A percentile compares a stretch with the other conserved stretches of the same genome.
These are phyloP conservation scores for Tylopilus vinaceipallidus DNA, from an alignment of 768 basidiomycete genomes.

Conservation along the genomic window DNA sequence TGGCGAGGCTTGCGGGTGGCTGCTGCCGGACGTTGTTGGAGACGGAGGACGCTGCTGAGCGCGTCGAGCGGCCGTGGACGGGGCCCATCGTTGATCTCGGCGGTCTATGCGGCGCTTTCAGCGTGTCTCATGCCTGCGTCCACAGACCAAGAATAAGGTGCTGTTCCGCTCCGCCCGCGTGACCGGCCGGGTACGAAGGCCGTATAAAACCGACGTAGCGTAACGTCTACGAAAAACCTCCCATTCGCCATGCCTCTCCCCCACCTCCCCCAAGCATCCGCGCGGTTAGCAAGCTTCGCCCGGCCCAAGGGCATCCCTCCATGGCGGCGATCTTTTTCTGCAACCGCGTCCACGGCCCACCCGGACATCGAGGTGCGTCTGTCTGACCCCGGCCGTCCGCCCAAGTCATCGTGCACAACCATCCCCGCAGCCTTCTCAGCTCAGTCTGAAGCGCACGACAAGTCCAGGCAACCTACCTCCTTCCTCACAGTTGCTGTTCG, in stretches of 20 bases:
- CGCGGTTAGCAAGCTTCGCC: slow-evolving; percentile 10
- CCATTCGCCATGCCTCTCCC: slow-evolving; percentile 21
- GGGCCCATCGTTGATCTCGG: slow-evolving; percentile 4
- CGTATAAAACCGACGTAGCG: slow-evolving; percentile 25
- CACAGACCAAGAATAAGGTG: too few species aligned
- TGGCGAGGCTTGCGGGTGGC: slow-evolving; percentile 40
- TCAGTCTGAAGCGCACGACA: slow-evolving; percentile 47
- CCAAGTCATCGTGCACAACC: neutral
- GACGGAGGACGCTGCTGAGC: slow-evolving; percentile 23
- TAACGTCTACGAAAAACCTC: neutral
- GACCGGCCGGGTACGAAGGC: too few species aligned
- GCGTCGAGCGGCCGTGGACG: slow-evolving; percentile 14
- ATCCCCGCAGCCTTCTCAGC: slow-evolving; percentile 44
- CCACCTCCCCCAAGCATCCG: slow-evolving; percentile 8
- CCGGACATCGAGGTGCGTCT: slow-evolving; percentile 53
- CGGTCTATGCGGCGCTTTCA: neutral
- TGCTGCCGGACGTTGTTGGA: slow-evolving; percentile 21
- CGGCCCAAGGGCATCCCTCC: neutral
- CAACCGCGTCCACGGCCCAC: slow-evolving; percentile 25
- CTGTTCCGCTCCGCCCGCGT: too few species aligned
- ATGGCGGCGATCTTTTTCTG: slow-evolving; percentile 19
- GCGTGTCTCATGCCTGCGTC: neutral
- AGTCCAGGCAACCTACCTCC: slow-evolving; percentile 64
- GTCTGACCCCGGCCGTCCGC: neutral
- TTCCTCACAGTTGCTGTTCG: slow-evolving; percentile 72